Evolutionary conservation across 2,329 filamentous ascomycete species (phyloP), one percentile per base, ranked within the genome.

Genomic region (Fusarium poae): DNA sequence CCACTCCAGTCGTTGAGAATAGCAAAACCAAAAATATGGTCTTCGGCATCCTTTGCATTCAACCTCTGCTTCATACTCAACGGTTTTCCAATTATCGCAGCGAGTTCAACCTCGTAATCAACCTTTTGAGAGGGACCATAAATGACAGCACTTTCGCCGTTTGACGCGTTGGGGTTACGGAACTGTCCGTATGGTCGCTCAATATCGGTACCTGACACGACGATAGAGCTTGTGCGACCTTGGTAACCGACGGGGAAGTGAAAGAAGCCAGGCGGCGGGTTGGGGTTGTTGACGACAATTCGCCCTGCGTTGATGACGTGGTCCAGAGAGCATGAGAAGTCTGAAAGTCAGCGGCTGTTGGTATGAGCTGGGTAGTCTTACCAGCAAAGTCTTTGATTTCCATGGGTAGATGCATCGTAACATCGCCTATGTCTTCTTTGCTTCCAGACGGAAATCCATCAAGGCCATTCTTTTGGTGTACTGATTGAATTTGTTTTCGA

Each of bases 1-100:
- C 84, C 81, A 25, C 81, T 84, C 88, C 88, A 91, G 65, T 90
- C 88, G 65, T 90, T 90, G 15, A 90, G 71, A 37, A 91, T 76
- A 1, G 88, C 84, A n/a, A 89, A 79, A 0, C 88, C 88, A 73
- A 90, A 90, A 18, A 90, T 86, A 67, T 90, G 85, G 1, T 86
- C 81, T 9, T 86, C 82, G 0, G 87, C 85, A 30, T 86, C 82
- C 21, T 81, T 82, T 0, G 81, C 76, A 0, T 74, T 69, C 1
- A 86, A 62, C 1, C 76, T 74, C 42, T 81, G 65, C 3, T 79
- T 77, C n/a, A 79, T 66, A 0, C 71, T 61, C 12, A 79, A 72
- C 0, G 79, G 75, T 40, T 83, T 82, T 4, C 82, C 82, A 10
- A 85, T 76, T 3, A 85, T 72, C 8, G 80, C 78, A 0, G 81